Evolutionary conservation across 2,329 filamentous ascomycete genomes (phyloP).

Genomic region (Apiospora phragmitis): DNA sequence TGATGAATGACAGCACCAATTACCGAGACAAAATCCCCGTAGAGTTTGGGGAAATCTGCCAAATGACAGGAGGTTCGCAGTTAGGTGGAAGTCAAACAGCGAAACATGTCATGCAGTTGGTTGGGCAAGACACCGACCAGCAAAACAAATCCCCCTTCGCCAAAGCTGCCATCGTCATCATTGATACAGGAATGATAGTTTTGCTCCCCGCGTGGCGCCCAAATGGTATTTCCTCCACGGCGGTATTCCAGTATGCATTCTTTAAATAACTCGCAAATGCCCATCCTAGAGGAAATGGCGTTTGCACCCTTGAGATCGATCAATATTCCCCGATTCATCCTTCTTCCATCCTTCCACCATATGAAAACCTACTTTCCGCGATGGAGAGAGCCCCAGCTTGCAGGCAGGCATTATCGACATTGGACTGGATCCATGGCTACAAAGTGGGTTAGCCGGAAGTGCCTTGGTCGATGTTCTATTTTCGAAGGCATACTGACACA

Average conservation of each 20-base stretch:
- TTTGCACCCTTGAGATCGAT: neutral
- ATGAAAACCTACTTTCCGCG: conserved; percentile 1
- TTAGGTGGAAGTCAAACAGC: neutral
- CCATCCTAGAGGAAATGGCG: neutral
- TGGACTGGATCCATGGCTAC: neutral
- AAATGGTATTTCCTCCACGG: neutral
- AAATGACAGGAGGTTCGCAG: neutral
- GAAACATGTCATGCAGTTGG: neutral
- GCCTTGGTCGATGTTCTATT: neutral
- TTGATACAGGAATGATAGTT: neutral
- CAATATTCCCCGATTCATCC: neutral
- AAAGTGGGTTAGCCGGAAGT: neutral
- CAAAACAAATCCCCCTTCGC: neutral
- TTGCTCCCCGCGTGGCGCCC: neutral
- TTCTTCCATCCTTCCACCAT: neutral
- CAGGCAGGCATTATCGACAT: conserved; percentile 2
- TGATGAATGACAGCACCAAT: neutral
- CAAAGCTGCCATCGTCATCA: neutral
- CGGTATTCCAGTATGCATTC: neutral
- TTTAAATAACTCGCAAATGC: neutral
- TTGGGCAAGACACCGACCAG: neutral
- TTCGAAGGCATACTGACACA: conserved; percentile 1
- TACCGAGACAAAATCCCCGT: neutral
- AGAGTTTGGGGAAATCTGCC: neutral
- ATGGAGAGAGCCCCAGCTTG: neutral